Evolutionary conservation across 2,329 filamentous ascomycete species (phyloP).

Genomic region (Trichoderma sp.): DNA sequence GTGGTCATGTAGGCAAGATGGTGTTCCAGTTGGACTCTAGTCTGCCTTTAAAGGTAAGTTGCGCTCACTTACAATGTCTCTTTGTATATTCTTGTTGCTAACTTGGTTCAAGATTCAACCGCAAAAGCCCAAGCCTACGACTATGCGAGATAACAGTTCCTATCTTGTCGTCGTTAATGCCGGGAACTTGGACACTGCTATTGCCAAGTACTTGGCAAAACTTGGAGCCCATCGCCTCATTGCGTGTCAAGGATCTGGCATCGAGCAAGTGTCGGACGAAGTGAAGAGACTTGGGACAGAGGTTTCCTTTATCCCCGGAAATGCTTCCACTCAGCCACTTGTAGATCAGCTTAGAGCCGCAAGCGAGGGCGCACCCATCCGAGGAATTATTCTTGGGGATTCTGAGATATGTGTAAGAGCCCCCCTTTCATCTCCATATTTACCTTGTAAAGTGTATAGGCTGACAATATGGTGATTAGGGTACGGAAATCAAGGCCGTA

Average conservation of each 20-base stretch:
- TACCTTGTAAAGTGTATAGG: neutral
- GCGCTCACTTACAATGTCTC: neutral
- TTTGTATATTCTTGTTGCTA: neutral
- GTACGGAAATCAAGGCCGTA: neutral
- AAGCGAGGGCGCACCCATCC: neutral
- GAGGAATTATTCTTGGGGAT: conserved; percentile 13
- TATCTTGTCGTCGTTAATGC: conserved; percentile 2
- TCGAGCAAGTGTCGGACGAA: neutral
- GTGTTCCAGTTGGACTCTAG: conserved; percentile 9
- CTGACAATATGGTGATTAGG: neutral
- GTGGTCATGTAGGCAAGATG: conserved; percentile 3
- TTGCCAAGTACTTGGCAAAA: conserved; percentile 11
- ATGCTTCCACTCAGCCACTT: neutral
- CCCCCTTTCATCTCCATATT: neutral
- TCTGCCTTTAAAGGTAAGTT: conserved; percentile 15
- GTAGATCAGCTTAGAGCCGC: conserved; percentile 3
- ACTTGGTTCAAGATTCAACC: conserved; percentile 15
- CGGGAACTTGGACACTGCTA: neutral
- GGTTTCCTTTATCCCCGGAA: conserved; percentile 7
- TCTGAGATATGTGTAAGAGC: neutral
- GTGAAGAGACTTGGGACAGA: conserved; percentile 2
- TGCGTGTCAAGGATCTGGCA: neutral
- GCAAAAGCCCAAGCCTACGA: conserved; percentile 7
- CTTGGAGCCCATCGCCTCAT: conserved; percentile 15
- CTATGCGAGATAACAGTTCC: conserved; percentile 10